Conservation (phyloP, 1,284 basidiomycete species). For the Boletellus deceptivus region DNA sequence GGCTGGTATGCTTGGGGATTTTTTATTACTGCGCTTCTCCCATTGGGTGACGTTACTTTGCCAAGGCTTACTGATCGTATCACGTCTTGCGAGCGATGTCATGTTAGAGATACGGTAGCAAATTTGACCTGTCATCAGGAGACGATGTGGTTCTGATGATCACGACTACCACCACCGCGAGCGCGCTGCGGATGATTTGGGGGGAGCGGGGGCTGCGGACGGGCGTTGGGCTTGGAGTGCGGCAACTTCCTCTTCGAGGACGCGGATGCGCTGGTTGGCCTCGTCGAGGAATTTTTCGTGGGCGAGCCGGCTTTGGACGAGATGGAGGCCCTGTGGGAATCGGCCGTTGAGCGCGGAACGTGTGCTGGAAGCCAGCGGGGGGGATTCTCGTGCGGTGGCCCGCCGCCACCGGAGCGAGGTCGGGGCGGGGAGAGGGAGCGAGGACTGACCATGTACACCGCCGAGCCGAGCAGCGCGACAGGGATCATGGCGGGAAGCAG, state of each 20-base stretch:
- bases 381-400: not conserved
- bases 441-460: conserved; percentile 62
- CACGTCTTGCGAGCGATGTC: not conserved
- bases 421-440: not conserved
- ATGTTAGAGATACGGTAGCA: conserved; percentile 19
- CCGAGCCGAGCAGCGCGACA: conserved; percentile 70
- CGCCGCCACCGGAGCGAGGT: conserved; percentile 14
- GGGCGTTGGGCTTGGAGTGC: conserved; percentile 27
- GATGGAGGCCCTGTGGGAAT: conserved; percentile 54
- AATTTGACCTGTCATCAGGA: not conserved
- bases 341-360: conserved; percentile 16
- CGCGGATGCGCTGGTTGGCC: conserved; percentile 47
- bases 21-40: not conserved
- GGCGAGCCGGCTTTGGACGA: conserved; percentile 57
- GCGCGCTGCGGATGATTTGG: not conserved
- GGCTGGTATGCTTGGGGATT: no score
- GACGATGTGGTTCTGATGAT: not conserved
- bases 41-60: not conserved
- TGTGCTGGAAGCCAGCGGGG: not conserved
- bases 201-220: not conserved
- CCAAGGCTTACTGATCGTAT: conserved; percentile 4
- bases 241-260: conserved; percentile 62
- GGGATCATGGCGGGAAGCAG: conserved; percentile 75
- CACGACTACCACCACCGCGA: conserved; percentile 21
- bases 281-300: conserved; percentile 71